phyloP scores from a whole-genome alignment of 345 rosid genomes.

The Syzygium aqueum region DNA sequence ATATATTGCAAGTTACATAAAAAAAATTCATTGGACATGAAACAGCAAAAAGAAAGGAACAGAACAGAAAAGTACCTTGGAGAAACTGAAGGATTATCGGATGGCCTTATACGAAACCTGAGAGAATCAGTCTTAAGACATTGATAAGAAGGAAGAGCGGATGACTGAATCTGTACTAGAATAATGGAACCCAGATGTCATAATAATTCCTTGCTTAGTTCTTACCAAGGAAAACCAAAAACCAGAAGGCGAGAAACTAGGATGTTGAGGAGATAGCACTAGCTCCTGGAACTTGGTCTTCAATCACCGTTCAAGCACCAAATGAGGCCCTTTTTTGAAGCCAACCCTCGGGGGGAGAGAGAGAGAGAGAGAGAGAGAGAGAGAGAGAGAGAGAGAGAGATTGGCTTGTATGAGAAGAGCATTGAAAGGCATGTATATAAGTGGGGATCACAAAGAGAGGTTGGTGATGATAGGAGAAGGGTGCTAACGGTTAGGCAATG shows the following conservation, averaged over 20 bases:
- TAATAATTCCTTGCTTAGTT: neutral
- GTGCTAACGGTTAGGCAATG: neutral
- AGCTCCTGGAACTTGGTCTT: neutral
- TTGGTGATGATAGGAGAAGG: neutral
- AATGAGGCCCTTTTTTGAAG: neutral
- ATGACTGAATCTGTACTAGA: neutral
- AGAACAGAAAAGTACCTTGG: neutral
- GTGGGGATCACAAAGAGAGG: neutral
- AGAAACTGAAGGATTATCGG: neutral
- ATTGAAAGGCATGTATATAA: neutral
- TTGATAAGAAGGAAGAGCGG: neutral
- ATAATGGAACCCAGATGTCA: neutral
- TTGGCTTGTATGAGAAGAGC: neutral
- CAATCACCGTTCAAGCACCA: neutral
- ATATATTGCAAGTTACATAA: neutral
- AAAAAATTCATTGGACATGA: neutral
- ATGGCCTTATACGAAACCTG: neutral
- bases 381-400: neutral
- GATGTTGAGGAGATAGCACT: neutral
- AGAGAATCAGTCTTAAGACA: neutral
- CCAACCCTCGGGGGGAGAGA: neutral
- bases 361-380: neutral
- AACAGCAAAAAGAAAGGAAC: neutral
- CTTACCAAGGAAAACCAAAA: neutral
- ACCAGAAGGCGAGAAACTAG: neutral